Base-by-base conservation (phyloP, 1,284 basidiomycete species). In the Cutaneotrichosporon sp. region DNA sequence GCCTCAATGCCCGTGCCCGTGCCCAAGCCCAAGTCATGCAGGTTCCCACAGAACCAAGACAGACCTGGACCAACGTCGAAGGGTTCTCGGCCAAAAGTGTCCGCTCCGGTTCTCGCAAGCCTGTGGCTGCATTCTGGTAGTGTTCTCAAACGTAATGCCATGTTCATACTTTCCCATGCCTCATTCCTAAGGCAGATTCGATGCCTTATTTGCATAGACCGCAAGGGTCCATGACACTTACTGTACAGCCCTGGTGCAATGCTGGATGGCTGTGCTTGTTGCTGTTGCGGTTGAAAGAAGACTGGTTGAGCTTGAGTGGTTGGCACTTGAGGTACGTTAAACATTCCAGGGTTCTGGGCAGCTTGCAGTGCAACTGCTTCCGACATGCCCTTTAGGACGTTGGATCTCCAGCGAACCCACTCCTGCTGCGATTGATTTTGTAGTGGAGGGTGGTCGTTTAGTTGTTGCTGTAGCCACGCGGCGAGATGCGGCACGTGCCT, bases 371-470 rank as follows among this genome's bases (percentile, higher is more conserved):
- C 72, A 13, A 59, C 69, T 9, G 56, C 40, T 47, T 72, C 72
- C 14, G 61, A 56, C 62, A 67, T 62, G 8, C 72, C 72, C 31
- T 72, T 67, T 9, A 64, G 64, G 2, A 72, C 67, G 49, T 62
- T 64, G 10, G 67, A 63, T 31, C 73, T 64, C 63, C 65, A 70
- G 26, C 67, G 55, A 14, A 73, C 50, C 73, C 73, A 75, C 34
- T 71, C 67, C 36, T 73, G 70, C 14, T 66, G 65, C 4, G 67
- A 55, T 56, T 70, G 65, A 11, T 63, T 64, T 11, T 47, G 32
- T 2, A 63, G 62, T 0, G 70, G 63, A 14, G 73, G 73, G 22
- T 65, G 57, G 4, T 30, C 11, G 0, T 14, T 21, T 2, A 73
- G 61, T 62, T 75, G 63, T 14, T 65, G 47, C 26, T 63, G 59